Conservation (phyloP, 441 rosid genomes). For the Populus tomentosa region DNA sequence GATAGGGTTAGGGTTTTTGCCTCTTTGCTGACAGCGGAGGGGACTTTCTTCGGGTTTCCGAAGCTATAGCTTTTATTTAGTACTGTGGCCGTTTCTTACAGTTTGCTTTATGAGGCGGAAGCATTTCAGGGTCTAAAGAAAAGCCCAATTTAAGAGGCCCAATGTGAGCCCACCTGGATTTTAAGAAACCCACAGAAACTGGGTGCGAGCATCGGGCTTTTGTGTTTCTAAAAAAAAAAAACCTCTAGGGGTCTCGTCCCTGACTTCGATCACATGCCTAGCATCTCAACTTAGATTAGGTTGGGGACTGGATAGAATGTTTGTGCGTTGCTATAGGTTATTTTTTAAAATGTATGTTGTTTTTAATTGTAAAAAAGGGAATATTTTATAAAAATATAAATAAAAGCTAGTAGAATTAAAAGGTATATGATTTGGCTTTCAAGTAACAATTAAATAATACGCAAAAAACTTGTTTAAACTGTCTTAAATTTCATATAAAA, state of each 20-base stretch:
- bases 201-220: neutral
- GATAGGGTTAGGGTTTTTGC: neutral
- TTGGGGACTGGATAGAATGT: too few relatives aligned
- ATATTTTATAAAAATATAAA: too few relatives aligned
- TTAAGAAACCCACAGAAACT: neutral
- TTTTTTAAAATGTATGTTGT: too few relatives aligned
- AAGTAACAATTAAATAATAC: too few relatives aligned
- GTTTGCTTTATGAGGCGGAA: neutral
- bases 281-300: too few relatives aligned
- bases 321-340: too few relatives aligned
- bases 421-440: too few relatives aligned
- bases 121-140: neutral
- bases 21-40: neutral
- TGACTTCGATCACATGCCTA: neutral
- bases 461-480: too few relatives aligned
- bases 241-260: neutral
- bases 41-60: neutral
- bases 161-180: neutral
- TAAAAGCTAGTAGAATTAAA: rapidly evolving
- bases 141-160: neutral
- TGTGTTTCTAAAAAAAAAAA: too few relatives aligned
- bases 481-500: too few relatives aligned
- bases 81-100: neutral
- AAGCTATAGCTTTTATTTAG: neutral
- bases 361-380: too few relatives aligned